Evolutionary conservation across 768 basidiomycete genomes (phyloP).

Genomic region (Termitomyces sp.): DNA sequence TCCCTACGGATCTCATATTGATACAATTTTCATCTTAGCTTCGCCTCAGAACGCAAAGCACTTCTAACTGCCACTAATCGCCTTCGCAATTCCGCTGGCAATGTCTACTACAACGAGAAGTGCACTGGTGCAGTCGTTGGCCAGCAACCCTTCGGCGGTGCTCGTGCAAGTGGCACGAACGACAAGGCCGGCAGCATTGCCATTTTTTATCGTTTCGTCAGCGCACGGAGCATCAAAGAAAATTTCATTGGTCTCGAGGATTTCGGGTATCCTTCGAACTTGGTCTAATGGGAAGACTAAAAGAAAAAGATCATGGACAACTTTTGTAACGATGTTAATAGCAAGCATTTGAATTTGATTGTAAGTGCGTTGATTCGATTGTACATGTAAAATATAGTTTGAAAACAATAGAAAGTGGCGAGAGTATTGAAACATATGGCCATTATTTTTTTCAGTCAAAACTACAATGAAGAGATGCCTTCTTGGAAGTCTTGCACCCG

Average conservation of each 20-base stretch:
- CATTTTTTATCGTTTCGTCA: slow-evolving; percentile 75
- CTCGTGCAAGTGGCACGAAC: slow-evolving; percentile 91
- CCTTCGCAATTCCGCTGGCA: slow-evolving; percentile 90
- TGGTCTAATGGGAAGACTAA: slow-evolving; percentile 33
- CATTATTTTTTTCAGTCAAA: too few relatives aligned
- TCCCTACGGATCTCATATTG: slow-evolving; percentile 3
- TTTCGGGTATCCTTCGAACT: slow-evolving; percentile 85
- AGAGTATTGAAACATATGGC: too few relatives aligned
- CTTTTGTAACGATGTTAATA: not conserved
- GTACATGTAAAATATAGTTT: too few relatives aligned
- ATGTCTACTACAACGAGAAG: slow-evolving; percentile 98
- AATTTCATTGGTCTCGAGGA: slow-evolving; percentile 85
- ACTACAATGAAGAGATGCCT: too few relatives aligned
- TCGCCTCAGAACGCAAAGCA: slow-evolving; percentile 78
- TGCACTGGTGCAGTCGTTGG: slow-evolving; percentile 98
- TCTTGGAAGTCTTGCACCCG: too few relatives aligned
- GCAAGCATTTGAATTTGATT: not conserved
- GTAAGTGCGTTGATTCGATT: too few relatives aligned
- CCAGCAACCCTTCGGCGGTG: slow-evolving; percentile 97
- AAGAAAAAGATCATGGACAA: not conserved
- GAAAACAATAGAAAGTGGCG: too few relatives aligned
- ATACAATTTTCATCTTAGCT: slow-evolving; percentile 44
- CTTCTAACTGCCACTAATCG: slow-evolving; percentile 77
- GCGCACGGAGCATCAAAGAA: slow-evolving; percentile 94
- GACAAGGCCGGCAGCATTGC: slow-evolving; percentile 90